phyloP scores from a whole-genome alignment of 1,284 basidiomycete species.

The Cryptococcus maquisensis region DNA sequence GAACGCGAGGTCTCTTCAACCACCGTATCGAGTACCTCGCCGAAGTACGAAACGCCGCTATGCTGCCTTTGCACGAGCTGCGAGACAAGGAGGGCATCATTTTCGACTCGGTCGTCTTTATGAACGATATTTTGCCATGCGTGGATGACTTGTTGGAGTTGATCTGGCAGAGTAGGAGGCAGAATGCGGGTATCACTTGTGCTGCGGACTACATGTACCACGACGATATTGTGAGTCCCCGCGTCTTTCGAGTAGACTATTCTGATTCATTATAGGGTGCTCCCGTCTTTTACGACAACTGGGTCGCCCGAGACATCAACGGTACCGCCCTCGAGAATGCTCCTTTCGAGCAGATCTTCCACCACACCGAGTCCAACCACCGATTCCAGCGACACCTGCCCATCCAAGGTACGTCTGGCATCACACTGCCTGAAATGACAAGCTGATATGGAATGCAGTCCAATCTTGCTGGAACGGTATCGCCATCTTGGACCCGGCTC shows the following conservation, averaged over 20 bases:
- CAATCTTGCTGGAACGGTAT: slow-evolving; percentile 97
- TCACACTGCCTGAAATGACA: neutral
- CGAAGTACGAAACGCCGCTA: slow-evolving; percentile 90
- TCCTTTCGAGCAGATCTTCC: slow-evolving; percentile 88
- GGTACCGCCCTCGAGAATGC: slow-evolving; percentile 94
- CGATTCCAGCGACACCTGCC: slow-evolving; percentile 87
- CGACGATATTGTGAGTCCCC: slow-evolving; percentile 68
- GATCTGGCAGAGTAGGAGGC: slow-evolving; percentile 83
- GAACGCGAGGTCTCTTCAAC: slow-evolving; percentile 90
- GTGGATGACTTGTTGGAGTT: slow-evolving; percentile 92
- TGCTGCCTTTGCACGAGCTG: slow-evolving; percentile 86
- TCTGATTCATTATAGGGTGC: slow-evolving; percentile 52
- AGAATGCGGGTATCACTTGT: slow-evolving; percentile 94
- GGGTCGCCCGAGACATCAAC: slow-evolving; percentile 95
- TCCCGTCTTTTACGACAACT: slow-evolving; percentile 95
- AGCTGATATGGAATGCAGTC: slow-evolving; percentile 49
- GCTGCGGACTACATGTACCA: slow-evolving; percentile 98
- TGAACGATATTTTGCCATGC: slow-evolving; percentile 96
- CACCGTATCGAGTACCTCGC: slow-evolving; percentile 98
- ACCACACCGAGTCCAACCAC: slow-evolving; percentile 65
- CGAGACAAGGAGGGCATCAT: slow-evolving; percentile 83
- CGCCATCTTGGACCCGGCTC: slow-evolving; percentile 84
- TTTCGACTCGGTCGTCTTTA: slow-evolving; percentile 92
- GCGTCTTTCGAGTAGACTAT: neutral
- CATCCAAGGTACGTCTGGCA: slow-evolving; percentile 57